Percentiles rank a stretch among this genome's conserved stretches.
phyloP scores from a whole-genome alignment of 2,329 filamentous ascomycete genomes.

The Helicocarpus griseus region DNA sequence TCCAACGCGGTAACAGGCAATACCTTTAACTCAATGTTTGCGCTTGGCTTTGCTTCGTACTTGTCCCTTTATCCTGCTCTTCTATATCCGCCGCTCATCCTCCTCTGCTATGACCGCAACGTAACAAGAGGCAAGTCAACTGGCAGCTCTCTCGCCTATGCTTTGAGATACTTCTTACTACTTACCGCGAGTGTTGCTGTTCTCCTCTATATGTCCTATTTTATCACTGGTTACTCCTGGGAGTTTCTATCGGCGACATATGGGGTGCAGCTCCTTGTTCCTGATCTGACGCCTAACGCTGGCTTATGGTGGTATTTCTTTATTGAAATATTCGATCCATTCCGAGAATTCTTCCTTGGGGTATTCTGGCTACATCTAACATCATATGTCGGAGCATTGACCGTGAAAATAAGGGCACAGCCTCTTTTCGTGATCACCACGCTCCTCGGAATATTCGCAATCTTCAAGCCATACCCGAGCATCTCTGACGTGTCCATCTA shows the following conservation, averaged over 20 bases:
- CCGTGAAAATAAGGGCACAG: slow-evolving; percentile 71
- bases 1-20: slow-evolving; percentile 68
- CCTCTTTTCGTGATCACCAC: slow-evolving; percentile 77
- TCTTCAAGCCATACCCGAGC: slow-evolving; percentile 96
- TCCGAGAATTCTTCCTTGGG: slow-evolving; percentile 90
- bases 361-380: slow-evolving; percentile 96
- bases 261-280: slow-evolving; percentile 80
- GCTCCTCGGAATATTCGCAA: slow-evolving; percentile 79
- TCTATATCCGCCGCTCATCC: slow-evolving; percentile 68
- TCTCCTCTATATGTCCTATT: slow-evolving; percentile 61
- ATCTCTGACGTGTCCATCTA: slow-evolving; percentile 84
- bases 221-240: slow-evolving; percentile 70
- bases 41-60: slow-evolving; percentile 79
- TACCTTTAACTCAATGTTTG: slow-evolving; percentile 67
- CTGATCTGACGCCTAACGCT: slow-evolving; percentile 88
- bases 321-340: slow-evolving; percentile 98
- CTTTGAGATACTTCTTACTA: slow-evolving; percentile 42
- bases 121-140: slow-evolving; percentile 25
- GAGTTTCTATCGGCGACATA: slow-evolving; percentile 84
- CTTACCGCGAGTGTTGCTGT: slow-evolving; percentile 47
- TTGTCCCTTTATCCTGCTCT: slow-evolving; percentile 85
- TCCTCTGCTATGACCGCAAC: slow-evolving; percentile 68
- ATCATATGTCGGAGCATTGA: slow-evolving; percentile 79
- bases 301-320: slow-evolving; percentile 99
- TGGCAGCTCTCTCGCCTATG: slow-evolving; percentile 38